phyloP scores from a whole-genome alignment of 768 basidiomycete species.

The Vishniacozyma victoriae region DNA sequence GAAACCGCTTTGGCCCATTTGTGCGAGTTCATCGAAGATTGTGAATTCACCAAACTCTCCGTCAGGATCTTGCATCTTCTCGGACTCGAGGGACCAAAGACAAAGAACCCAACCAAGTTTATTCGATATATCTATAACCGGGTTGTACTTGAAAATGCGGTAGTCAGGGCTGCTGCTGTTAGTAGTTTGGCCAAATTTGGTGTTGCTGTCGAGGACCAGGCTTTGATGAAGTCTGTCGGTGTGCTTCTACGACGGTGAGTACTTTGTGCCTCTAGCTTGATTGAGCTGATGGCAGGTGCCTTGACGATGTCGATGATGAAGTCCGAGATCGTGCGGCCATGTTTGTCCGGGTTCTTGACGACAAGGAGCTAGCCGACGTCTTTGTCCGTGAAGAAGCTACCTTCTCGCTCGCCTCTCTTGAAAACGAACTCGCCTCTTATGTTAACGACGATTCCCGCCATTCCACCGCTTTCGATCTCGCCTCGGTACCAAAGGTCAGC shows the following conservation, averaged over 20 bases:
- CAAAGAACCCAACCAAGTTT: constrained; percentile 94
- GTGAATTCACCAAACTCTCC: constrained; percentile 98
- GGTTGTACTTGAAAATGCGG: constrained; percentile 95
- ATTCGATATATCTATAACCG: constrained; percentile 99
- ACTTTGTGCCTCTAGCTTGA: constrained; percentile 46
- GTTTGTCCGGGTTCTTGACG: constrained; percentile 78
- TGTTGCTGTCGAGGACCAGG: constrained; percentile 71
- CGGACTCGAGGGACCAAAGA: constrained; percentile 91
- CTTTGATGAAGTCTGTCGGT: constrained; percentile 74
- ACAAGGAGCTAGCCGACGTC: constrained; percentile 68
- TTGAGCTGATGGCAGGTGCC: constrained; percentile 57
- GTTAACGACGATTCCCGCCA: constrained; percentile 73
- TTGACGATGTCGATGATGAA: constrained; percentile 98
- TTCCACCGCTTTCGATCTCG: constrained; percentile 71
- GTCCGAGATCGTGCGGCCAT: constrained; percentile 95
- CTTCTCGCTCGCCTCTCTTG: constrained; percentile 81
- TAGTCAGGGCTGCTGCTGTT: constrained; percentile 93
- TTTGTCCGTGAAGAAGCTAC: constrained; percentile 88
- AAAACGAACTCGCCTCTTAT: constrained; percentile 87
- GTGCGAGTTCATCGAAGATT: constrained; percentile 99
- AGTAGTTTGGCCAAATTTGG: constrained; percentile 94
- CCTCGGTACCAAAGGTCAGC: constrained; percentile 87
- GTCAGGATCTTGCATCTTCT: constrained; percentile 93
- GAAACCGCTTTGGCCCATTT: constrained; percentile 93
- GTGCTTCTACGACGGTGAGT: constrained; percentile 84